Evolutionary conservation across 345 rosid species (phyloP), one percentile per base, ranked within the genome.

Genomic region (Sisymbrium altissimum): DNA sequence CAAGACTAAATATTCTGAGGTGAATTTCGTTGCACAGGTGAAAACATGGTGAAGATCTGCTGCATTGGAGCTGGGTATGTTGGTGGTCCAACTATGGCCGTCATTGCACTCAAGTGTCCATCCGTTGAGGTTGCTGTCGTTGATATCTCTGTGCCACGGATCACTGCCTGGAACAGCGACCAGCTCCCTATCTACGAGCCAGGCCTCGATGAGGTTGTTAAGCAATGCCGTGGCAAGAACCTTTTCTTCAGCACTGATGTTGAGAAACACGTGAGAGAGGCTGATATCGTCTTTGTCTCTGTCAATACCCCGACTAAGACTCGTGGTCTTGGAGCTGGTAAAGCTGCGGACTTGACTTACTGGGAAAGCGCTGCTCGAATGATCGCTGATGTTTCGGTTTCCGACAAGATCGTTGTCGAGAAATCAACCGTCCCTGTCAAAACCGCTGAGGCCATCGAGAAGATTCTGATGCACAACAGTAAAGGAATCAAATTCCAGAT

Each of bases 111-210:
- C 2, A 56, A 56, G 32, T 56, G 61, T 57, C 63, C 63, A 9
- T 17, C 63, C 4, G 40, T 33, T 57, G 63, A 33, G 23, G 63
- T 57, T 33, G 63, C 25, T 4, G 63, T 57, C 17, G 63, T 57
- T 10, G 63, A 57, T 57, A 57, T 57, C 63, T 35, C 63, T 17
- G 63, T 57, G 27, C 63, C 63, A 57, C 38, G 63, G 43, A 57
- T 57, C 43, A 35, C 43, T 57, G 63, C 63, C 13, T 57, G 63
- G 63, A 89, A 89, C 77, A 86, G 96, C 21, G 92, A 86, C 43
- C 87, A 83, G 79, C 90, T 89, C 29, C 95, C 95, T 0, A 89
- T 89, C 78, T 89, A 89, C 30, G 95, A 89, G 84, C 96, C 96
- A 1, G 95, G 95, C 53, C 92, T 89, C 27, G 92, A 87, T 67